Evolutionary conservation across 176 grass and related monocot genomes (phyloP), one percentile per base, ranked within the genome.

Genomic region (Carex scoparia): DNA sequence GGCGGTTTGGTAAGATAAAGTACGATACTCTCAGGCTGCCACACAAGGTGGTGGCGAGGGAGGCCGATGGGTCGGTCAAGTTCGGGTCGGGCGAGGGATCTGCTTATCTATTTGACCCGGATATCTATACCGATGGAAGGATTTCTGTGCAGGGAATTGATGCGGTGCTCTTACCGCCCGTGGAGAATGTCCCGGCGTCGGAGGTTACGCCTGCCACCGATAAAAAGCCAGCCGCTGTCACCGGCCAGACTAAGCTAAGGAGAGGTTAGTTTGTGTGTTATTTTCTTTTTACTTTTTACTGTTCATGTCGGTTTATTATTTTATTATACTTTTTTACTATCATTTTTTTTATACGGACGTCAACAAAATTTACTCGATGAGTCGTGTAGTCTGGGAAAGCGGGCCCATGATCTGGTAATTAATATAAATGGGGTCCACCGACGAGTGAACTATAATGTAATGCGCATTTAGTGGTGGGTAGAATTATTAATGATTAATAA

Each of bases 51-150:
- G 63, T 86, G 4, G 94, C 94, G 4, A 42, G 89, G 57, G 94
- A 97, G 87, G 94, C 94, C 1, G 94, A 97, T 35, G 94, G 94
- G n/a, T 97, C 95, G 31, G 95, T 97, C 88, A 97, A 97, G 89
- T 97, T 97, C 82, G 95, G 94, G 1, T 75, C 84, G 30, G 95
- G 89, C 18, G 91, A 94, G 81, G 95, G 89, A 0, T 93, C 90
- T 0, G 95, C 95, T 51, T 97, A 97, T 89, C 89, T 97, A 55
- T 97, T 97, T 85, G 95, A 97, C 84, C 95, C 95, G 46, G 95
- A 97, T 80, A 97, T 97, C 86, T 97, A 97, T 85, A 91, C 95
- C 16, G 95, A 97, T 46, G 95, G 95, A 0, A 88, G 95, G 87
- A 94, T 97, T 89, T 94, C 95, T 0, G 95, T 97, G 48, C 95